Evolutionary conservation across 371 early-diverging fungal species (phyloP).

Genomic region (Coemansia sp.): DNA sequence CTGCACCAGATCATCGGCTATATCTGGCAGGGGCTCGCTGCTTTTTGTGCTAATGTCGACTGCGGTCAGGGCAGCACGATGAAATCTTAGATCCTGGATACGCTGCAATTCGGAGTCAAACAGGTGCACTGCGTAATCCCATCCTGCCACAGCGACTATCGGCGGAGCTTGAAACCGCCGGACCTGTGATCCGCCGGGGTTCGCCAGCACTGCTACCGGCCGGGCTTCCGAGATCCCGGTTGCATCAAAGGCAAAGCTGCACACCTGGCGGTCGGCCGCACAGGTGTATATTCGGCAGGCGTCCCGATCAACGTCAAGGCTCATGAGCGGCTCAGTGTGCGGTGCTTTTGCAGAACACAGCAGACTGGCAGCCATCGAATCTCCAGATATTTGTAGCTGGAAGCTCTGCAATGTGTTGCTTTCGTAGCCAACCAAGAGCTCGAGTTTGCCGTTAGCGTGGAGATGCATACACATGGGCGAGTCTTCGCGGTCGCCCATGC

Average conservation of each 20-base stretch:
- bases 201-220: conserved; percentile 1
- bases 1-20: conserved; percentile 23
- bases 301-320: not conserved
- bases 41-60: conserved; percentile 33
- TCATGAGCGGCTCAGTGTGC: conserved; percentile 43
- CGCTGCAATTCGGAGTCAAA: conserved; percentile 9
- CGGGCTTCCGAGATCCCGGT: not conserved
- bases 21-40: conserved; percentile 5
- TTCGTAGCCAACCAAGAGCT: conserved; percentile 38
- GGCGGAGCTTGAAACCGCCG: conserved; percentile 15
- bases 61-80: conserved; percentile 39
- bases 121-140: conserved; percentile 43
- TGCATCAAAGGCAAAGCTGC: conserved; percentile 12
- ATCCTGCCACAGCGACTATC: conserved; percentile 38
- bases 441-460: not conserved
- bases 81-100: conserved; percentile 13
- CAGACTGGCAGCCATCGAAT: not conserved
- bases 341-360: conserved; percentile 3
- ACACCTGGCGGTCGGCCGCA: conserved; percentile 34
- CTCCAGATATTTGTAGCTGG: not conserved
- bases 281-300: not conserved
- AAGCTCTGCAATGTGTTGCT: conserved; percentile 31
- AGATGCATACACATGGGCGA: conserved; percentile 38
- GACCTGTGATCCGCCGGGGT: conserved; percentile 31
- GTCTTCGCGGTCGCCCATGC: conserved; percentile 31